Conservation (phyloP, 2,329 filamentous ascomycete species). For the Karstenula rhodostoma region DNA sequence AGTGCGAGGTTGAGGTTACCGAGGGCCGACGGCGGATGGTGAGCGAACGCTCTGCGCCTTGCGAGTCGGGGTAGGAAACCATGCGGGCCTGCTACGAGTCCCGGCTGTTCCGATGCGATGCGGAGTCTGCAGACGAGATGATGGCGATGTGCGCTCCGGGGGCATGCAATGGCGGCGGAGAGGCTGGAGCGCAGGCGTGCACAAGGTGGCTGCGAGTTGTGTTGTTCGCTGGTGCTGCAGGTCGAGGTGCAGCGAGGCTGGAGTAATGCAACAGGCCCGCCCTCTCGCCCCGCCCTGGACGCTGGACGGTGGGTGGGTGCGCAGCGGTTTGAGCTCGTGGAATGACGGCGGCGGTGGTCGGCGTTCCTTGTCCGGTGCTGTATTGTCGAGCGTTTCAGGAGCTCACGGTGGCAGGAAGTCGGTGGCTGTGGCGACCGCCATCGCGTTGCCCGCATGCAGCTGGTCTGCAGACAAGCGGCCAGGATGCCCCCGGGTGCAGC, state of each 20-base stretch:
- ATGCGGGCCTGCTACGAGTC: conserved; percentile 51
- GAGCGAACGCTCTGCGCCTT: conserved; percentile 62
- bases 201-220: conserved; percentile 40
- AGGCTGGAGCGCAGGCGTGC: conserved; percentile 25
- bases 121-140: neutral
- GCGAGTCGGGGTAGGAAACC: conserved; percentile 69
- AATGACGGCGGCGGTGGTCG: conserved; percentile 12
- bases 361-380: conserved; percentile 2
- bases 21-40: conserved; percentile 69
- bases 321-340: neutral
- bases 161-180: conserved; percentile 17
- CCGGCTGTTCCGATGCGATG: conserved; percentile 11
- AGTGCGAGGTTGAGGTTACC: conserved; percentile 68
- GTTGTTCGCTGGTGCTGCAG: conserved; percentile 39
- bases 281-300: conserved; percentile 35
- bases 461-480: conserved; percentile 2
- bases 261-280: conserved; percentile 12
- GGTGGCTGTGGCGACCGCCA: conserved; percentile 43
- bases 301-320: conserved; percentile 5
- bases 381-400: conserved; percentile 39
- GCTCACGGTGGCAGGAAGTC: conserved; percentile 25
- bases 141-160: conserved; percentile 13
- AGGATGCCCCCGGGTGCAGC: conserved; percentile 9
- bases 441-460: conserved; percentile 32
- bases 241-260: conserved; percentile 27